Evolutionary conservation across 345 rosid genomes (phyloP).

Genomic region (Orychophragmus violaceus): DNA sequence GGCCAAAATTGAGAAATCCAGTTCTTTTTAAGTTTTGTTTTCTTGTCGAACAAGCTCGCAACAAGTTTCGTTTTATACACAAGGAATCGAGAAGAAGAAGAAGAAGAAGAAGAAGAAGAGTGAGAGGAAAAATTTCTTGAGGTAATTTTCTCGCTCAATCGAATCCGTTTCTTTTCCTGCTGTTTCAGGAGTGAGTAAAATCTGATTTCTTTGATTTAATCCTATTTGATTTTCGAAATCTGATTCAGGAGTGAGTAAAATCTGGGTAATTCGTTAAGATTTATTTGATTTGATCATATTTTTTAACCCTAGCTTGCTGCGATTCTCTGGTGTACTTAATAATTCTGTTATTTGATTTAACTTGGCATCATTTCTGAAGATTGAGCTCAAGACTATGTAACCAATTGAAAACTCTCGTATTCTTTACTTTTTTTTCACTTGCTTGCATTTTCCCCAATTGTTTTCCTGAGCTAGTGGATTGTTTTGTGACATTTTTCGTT

Average conservation of each 20-base stretch:
- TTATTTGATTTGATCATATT: neutral
- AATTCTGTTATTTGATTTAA: neutral
- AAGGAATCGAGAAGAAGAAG: too few species aligned
- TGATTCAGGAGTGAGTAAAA: neutral
- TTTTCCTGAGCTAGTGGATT: neutral
- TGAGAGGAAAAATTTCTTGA: neutral
- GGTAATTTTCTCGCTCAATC: neutral
- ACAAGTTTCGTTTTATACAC: neutral
- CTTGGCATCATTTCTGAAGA: neutral
- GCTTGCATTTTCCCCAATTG: neutral
- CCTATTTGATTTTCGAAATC: neutral
- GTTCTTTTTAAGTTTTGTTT: neutral
- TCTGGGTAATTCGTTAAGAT: neutral
- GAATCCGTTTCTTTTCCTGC: neutral
- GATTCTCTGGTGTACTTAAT: neutral
- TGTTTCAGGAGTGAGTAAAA: neutral
- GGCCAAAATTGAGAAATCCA: neutral
- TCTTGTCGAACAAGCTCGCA: slow-evolving; percentile 1
- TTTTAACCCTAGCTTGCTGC: neutral
- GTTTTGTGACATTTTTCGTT: neutral
- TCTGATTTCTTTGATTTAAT: neutral
- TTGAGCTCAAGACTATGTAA: neutral
- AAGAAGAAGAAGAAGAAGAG: neutral
- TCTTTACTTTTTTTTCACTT: too few species aligned
- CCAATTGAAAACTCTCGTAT: neutral